Percentiles rank a stretch among this genome's conserved stretches.
Evolutionary conservation across 139 green algal genomes (phyloP).

Genomic region (Chlamydomonas schloesseri): DNA sequence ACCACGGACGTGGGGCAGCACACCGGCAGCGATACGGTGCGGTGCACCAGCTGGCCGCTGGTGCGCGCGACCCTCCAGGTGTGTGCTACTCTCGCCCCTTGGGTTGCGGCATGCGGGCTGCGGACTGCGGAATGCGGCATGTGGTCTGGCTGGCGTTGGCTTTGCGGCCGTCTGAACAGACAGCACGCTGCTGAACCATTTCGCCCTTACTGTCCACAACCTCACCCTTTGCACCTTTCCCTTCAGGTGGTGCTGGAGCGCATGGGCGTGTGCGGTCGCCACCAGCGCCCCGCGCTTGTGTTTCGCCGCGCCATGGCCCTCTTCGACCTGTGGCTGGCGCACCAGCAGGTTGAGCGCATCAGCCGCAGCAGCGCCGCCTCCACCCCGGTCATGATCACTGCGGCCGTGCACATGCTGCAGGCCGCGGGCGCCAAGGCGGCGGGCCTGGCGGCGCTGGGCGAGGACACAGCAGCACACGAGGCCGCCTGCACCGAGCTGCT

Average conservation of each 20-base stretch:
- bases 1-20: slow-evolving; percentile 54
- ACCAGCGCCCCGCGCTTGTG: not conserved
- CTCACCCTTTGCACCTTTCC: too few relatives aligned
- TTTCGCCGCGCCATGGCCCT: slow-evolving; percentile 32
- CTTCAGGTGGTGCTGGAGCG: not conserved
- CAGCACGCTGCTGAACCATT: not conserved
- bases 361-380: not conserved
- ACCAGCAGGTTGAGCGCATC: slow-evolving; percentile 20
- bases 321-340: slow-evolving; percentile 60
- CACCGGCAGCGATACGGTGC: slow-evolving; percentile 23
- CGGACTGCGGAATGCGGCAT: too few relatives aligned
- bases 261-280: not conserved
- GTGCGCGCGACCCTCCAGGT: slow-evolving; percentile 48
- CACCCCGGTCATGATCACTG: slow-evolving; percentile 8
- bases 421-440: slow-evolving; percentile 41
- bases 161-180: too few relatives aligned
- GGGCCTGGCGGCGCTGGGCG: slow-evolving; percentile 38
- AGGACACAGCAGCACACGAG: slow-evolving; percentile 42
- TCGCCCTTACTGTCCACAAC: not conserved
- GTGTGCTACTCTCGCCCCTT: not conserved
- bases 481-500: not conserved
- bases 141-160: not conserved
- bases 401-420: slow-evolving; percentile 53
- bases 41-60: slow-evolving; percentile 50
- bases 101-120: not conserved